A percentile compares a stretch with the other conserved stretches of the same genome.
Conservation (phyloP, 1,139 yeast genomes). For the Pichia sp. region DNA sequence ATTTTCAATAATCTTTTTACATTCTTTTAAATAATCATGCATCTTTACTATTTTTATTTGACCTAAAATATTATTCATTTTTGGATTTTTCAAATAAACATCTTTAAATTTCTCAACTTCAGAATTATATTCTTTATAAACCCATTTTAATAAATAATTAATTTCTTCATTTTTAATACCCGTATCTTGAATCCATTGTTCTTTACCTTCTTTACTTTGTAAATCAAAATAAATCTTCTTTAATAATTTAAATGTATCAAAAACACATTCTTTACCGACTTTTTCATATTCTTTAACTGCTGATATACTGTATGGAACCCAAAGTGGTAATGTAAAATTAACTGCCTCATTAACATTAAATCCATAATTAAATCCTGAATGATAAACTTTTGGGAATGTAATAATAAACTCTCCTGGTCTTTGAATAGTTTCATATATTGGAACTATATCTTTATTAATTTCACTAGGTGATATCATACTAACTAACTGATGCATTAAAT, state of each 20-base stretch:
- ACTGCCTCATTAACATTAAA: slow-evolving; percentile 78
- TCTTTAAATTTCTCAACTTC: slow-evolving; percentile 3
- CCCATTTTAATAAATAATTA: slow-evolving; percentile 7
- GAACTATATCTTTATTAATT: slow-evolving; percentile 31
- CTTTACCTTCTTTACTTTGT: slow-evolving; percentile 5
- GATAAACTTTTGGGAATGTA: slow-evolving; percentile 74
- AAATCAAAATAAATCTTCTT: slow-evolving; percentile 24
- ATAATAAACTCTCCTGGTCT: slow-evolving; percentile 71
- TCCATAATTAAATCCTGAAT: slow-evolving; percentile 76
- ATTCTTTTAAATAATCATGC: slow-evolving; percentile 6
- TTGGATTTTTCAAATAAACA: background rate
- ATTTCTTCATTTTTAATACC: slow-evolving; percentile 6
- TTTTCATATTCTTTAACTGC: slow-evolving; percentile 52
- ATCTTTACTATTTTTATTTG: background rate
- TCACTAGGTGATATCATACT: slow-evolving; percentile 66
- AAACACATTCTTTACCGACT: slow-evolving; percentile 54
- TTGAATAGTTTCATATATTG: slow-evolving; percentile 68
- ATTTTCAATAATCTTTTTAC: background rate
- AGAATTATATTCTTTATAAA: slow-evolving; percentile 10
- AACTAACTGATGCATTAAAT: slow-evolving; percentile 78
- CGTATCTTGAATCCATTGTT: slow-evolving; percentile 12
- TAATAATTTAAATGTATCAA: slow-evolving; percentile 33
- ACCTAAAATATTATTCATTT: background rate
- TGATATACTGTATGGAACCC: slow-evolving; percentile 60
- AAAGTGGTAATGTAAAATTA: slow-evolving; percentile 63